Evolutionary conservation across 2,329 filamentous ascomycete genomes (phyloP), one percentile per base, ranked within the genome.

Genomic region (Hymenoscyphus occultus): DNA sequence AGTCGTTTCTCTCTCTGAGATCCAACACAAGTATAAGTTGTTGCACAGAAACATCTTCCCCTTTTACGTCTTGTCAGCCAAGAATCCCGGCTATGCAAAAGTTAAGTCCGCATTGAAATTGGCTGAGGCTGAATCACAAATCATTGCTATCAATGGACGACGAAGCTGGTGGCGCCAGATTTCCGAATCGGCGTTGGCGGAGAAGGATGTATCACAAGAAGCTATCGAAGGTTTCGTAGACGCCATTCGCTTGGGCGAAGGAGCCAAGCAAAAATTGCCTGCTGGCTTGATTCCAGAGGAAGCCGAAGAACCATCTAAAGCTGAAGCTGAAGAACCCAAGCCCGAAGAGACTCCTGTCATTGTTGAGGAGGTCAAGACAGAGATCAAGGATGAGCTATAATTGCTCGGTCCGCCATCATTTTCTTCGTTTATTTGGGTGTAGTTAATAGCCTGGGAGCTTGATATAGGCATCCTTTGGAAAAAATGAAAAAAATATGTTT

Each of bases 191-290:
- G 45, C 45, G n/a, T 39, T 72, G 2, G 80, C 84, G 56, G 69
- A 68, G 4, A 76, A 78, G 9, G 76, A 78, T 16, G 87, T 87
- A 56, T 85, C 84, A 63, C 74, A 82, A 31, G 81, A 84, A 62
- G 84, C 83, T 32, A 80, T 99, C 39, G 92, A 97, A 79, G 80
- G 81, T 67, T 99, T 94, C 92, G 86, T 99, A 65, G 95, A 99
- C 74, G 84, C 86, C n/a, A 92, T 98, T 68, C 88, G 92, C 45
- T 84, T 99, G 82, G 92, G 93, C 61, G 94, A 98, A 75, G 90
- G 92, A 2, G 80, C 84, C 65, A 97, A 94, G 82, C 83, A 87
- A 72, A 91, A 88, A 79, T 76, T 95, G 54, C 90, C 91, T 0
- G 83, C 85, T 65, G 84, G 82, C 1, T 72, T 91, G 56, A 74